Percentiles rank a stretch among this genome's conserved stretches.
phyloP scores from a whole-genome alignment of 768 basidiomycete species.

The Lactifluus piperatus region DNA sequence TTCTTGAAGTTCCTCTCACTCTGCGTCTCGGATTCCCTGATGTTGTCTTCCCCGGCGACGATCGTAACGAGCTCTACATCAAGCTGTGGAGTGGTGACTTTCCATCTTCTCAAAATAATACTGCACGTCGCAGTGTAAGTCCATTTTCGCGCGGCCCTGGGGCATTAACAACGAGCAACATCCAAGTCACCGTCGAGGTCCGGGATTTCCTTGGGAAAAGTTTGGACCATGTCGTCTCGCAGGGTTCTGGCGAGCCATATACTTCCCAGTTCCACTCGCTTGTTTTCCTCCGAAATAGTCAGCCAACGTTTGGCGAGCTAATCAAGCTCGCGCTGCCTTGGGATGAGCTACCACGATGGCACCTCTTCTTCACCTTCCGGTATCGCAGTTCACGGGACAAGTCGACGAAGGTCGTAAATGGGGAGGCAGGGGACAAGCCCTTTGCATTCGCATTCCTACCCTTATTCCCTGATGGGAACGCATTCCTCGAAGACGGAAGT shows the following conservation, averaged over 20 bases:
- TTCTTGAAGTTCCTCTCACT: conserved; percentile 76
- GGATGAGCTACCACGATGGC: conserved; percentile 65
- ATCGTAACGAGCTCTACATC: conserved; percentile 93
- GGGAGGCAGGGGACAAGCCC: conserved; percentile 52
- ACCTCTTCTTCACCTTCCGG: conserved; percentile 91
- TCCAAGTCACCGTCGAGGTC: conserved; percentile 90
- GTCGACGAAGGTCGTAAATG: conserved; percentile 28
- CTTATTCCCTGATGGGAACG: conserved; percentile 62
- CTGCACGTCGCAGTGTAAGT: conserved; percentile 49
- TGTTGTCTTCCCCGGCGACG: conserved; percentile 86
- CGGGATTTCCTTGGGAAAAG: conserved; percentile 58
- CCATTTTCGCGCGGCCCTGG: conserved; percentile 51
- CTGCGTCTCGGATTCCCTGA: conserved; percentile 90
- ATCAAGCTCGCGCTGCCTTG: conserved; percentile 77
- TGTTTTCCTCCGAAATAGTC: conserved; percentile 80
- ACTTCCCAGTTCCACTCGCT: conserved; percentile 81
- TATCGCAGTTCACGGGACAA: conserved; percentile 53
- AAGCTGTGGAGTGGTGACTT: conserved; percentile 96
- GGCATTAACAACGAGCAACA: conserved; percentile 50
- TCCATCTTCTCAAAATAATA: conserved; percentile 39
- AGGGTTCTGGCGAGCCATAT: conserved; percentile 78
- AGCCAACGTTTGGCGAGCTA: conserved; percentile 89
- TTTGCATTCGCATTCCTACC: conserved; percentile 94
- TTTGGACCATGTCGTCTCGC: conserved; percentile 65
- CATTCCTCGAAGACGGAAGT: conserved; percentile 84